These are phyloP conservation scores for Microbotryum violaceum DNA, from an alignment of 1,284 basidiomycete genomes.

Conservation along the genomic window DNA sequence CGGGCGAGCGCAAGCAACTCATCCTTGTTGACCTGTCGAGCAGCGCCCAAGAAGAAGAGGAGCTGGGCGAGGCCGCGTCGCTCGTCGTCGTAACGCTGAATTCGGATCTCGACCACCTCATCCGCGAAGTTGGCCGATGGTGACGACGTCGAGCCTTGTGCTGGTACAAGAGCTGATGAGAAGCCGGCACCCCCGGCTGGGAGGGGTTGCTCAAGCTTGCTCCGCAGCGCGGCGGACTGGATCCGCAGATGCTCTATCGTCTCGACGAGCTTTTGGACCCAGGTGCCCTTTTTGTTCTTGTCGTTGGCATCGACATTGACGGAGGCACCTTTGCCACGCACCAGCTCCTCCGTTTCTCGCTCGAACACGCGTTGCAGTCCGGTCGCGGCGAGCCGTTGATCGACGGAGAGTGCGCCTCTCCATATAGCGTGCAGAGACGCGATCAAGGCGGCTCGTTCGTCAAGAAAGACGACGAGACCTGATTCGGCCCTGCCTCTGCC, in stretches of 20 bases:
- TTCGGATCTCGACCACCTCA: constrained; percentile 57
- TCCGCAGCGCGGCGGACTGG: constrained; percentile 41
- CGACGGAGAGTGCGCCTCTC: constrained; percentile 25
- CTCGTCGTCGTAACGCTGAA: constrained; percentile 64
- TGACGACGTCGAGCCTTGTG: constrained; percentile 38
- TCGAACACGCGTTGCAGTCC: constrained; percentile 32
- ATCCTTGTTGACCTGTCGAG: constrained; percentile 53
- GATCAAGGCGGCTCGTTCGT: constrained; percentile 57
- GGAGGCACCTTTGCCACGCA: constrained; percentile 28
- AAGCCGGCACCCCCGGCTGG: constrained; percentile 51
- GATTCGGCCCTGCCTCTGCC: constrained; percentile 44
- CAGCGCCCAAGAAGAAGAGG: constrained; percentile 56
- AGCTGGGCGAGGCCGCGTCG: constrained; percentile 56
- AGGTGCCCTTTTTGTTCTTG: constrained; percentile 39
- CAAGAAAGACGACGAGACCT: constrained; percentile 59
- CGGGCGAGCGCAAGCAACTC: constrained; percentile 58
- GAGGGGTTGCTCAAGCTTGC: constrained; percentile 45
- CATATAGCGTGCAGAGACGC: constrained; percentile 56
- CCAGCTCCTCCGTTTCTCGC: constrained; percentile 28
- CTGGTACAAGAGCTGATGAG: constrained; percentile 38
- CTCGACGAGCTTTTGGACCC: constrained; percentile 54
- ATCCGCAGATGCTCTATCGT: constrained; percentile 55
- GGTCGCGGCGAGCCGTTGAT: constrained; percentile 32
- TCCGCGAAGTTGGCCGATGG: constrained; percentile 51
- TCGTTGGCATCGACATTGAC: constrained; percentile 30